Conservation (phyloP, 2,329 filamentous ascomycete species). For the Diplodia corticola region DNA sequence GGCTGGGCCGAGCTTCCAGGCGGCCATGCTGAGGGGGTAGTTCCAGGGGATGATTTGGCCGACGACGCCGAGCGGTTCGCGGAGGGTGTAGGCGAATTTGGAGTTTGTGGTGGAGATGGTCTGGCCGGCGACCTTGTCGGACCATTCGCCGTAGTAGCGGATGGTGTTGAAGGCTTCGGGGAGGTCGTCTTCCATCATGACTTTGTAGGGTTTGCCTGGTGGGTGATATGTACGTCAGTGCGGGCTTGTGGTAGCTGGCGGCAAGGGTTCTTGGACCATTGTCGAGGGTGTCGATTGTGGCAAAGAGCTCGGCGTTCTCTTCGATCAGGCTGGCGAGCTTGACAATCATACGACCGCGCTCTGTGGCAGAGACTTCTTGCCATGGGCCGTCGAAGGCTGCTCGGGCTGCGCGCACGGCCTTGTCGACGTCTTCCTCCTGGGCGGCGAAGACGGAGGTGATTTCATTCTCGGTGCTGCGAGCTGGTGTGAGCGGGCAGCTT, state of each 20-base stretch:
- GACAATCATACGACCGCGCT: slow-evolving; percentile 67
- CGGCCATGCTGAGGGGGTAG: slow-evolving; percentile 52
- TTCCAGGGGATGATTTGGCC: slow-evolving; percentile 46
- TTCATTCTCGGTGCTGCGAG: slow-evolving; percentile 61
- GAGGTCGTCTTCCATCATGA: slow-evolving; percentile 65
- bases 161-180: slow-evolving; percentile 58
- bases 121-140: slow-evolving; percentile 76
- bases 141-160: slow-evolving; percentile 77
- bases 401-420: slow-evolving; percentile 68
- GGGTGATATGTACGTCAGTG: neutral
- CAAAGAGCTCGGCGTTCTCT: slow-evolving; percentile 61
- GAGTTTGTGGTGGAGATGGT: slow-evolving; percentile 68
- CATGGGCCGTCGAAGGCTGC: slow-evolving; percentile 68
- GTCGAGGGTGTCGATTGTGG: slow-evolving; percentile 74
- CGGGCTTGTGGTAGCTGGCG: neutral
- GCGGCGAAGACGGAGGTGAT: slow-evolving; percentile 72
- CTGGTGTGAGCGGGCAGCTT: neutral
- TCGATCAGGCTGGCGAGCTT: slow-evolving; percentile 71
- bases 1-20: slow-evolving; percentile 57
- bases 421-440: slow-evolving; percentile 64
- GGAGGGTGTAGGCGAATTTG: slow-evolving; percentile 75
- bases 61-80: slow-evolving; percentile 62
- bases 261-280: slow-evolving; percentile 56
- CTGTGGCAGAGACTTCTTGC: slow-evolving; percentile 66
- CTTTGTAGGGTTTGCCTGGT: slow-evolving; percentile 62